Evolutionary conservation across 2,329 filamentous ascomycete genomes (phyloP).

Genomic region (Cercospora sp.): DNA sequence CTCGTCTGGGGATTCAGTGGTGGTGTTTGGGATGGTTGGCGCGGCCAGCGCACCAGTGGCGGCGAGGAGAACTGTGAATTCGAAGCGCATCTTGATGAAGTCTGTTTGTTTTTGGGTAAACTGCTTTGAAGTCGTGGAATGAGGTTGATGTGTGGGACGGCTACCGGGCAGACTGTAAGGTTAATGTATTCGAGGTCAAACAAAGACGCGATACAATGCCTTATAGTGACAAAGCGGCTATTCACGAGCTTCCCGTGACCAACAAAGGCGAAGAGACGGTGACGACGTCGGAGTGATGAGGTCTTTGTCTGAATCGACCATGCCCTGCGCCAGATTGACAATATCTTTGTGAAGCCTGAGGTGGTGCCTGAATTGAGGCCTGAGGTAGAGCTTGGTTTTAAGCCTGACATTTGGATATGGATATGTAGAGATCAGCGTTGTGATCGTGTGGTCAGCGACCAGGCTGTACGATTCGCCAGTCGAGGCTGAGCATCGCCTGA

Average conservation of each 20-base stretch:
- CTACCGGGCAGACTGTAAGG: neutral
- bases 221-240: neutral
- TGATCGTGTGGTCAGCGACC: neutral
- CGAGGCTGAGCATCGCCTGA: neutral
- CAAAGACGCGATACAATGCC: neutral
- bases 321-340: neutral
- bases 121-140: neutral
- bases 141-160: neutral
- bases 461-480: neutral
- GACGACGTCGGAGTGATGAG: neutral
- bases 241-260: neutral
- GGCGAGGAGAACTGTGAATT: slow-evolving; percentile 16
- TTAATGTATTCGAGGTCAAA: neutral
- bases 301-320: neutral
- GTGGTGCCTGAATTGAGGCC: neutral
- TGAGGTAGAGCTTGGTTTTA: neutral
- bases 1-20: neutral
- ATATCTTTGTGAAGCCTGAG: neutral
- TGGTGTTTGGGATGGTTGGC: neutral
- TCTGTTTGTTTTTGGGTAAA: neutral
- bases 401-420: neutral
- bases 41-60: slow-evolving; percentile 24
- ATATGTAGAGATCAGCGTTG: neutral
- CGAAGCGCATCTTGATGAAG: slow-evolving; percentile 15
- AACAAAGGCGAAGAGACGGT: neutral